Conservation (phyloP, 257 asterid species). For the Salvia rosmarinus region DNA sequence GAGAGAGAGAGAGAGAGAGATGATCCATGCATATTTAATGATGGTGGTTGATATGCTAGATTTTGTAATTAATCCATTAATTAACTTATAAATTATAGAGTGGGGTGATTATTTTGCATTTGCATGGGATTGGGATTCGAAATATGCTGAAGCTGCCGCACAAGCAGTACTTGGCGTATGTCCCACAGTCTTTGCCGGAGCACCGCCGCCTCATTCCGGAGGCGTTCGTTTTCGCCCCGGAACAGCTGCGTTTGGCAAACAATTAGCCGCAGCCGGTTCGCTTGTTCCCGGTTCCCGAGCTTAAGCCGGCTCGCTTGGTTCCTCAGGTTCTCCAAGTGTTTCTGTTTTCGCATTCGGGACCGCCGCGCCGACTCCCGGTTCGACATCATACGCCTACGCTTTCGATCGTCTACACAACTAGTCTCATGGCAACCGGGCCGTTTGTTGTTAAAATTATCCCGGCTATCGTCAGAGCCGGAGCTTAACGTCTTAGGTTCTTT, state of each 20-base stretch:
- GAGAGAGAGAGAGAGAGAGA: constrained; percentile 29
- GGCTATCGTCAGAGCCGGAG: constrained; percentile 46
- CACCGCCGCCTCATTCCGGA: constrained; percentile 63
- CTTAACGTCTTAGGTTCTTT: neutral
- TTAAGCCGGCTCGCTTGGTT: constrained; percentile 65
- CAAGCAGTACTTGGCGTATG: constrained; percentile 65
- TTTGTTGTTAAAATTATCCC: neutral
- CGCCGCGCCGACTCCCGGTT: constrained; percentile 94
- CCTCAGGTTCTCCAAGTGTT: constrained; percentile 79
- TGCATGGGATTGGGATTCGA: constrained; percentile 58
- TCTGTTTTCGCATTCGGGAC: constrained; percentile 84
- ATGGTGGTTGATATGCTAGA: neutral
- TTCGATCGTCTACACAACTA: constrained; percentile 54
- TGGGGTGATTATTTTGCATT: constrained; percentile 47
- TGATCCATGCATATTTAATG: constrained; percentile 26
- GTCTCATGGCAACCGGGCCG: constrained; percentile 28
- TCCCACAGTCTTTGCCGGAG: constrained; percentile 77
- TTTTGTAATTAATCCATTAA: constrained; percentile 14
- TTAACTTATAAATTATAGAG: constrained; percentile 40
- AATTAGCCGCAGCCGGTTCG: constrained; percentile 58
- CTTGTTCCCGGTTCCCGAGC: constrained; percentile 59
- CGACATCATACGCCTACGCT: constrained; percentile 76
- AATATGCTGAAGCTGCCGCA: constrained; percentile 71
- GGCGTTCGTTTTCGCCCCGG: constrained; percentile 53
- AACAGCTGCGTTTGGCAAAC: constrained; percentile 49